Conservation (phyloP, 768 basidiomycete genomes). For the Tricholoma furcatifolium region DNA sequence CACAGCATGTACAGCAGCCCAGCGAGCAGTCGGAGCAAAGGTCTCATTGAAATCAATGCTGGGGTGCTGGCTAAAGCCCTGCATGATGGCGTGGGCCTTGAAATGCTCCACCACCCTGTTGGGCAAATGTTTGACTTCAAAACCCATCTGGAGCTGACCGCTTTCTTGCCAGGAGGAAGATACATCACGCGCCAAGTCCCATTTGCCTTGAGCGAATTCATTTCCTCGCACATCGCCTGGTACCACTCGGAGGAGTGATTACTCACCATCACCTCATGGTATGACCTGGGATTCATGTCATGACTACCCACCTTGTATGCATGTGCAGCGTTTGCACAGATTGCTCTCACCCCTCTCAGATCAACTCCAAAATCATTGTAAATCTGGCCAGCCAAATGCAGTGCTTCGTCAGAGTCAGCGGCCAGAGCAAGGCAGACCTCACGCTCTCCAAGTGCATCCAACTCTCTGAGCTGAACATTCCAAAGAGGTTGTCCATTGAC, state of each 20-base stretch:
- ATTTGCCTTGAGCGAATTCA: no score
- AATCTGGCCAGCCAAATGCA: background rate
- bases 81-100: background rate
- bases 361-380: background rate
- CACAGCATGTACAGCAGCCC: conserved; percentile 14
- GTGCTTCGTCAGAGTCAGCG: background rate
- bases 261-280: background rate
- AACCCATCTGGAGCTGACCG: background rate
- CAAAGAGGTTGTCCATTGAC: background rate
- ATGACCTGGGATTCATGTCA: background rate
- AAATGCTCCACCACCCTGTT: background rate
- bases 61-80: conserved; percentile 30
- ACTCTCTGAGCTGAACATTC: background rate
- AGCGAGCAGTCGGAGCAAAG: conserved; percentile 29
- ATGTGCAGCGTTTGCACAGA: background rate
- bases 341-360: background rate
- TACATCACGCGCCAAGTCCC: no score
- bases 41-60: conserved; percentile 39
- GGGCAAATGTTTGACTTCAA: background rate
- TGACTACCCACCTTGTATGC: conserved; percentile 4
- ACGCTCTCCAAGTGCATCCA: background rate
- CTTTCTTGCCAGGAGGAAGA: background rate
- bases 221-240: no score
- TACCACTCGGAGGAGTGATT: background rate
- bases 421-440: conserved; percentile 1